Evolutionary conservation across 768 basidiomycete genomes (phyloP), one percentile per base, ranked within the genome.

Genomic region (Phanerochaete carnosa): DNA sequence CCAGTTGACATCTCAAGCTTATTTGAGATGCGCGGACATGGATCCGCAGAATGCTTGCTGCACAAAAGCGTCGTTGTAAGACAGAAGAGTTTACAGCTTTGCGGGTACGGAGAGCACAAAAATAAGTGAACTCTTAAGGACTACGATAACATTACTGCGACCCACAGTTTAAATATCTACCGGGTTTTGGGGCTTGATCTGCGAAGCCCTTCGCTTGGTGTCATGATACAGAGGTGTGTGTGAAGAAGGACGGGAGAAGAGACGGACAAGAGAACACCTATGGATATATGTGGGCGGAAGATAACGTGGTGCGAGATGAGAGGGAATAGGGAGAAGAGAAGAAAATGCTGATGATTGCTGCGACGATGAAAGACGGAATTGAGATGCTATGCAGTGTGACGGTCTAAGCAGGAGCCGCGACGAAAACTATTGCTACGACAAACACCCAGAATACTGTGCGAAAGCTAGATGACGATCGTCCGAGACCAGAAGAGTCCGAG

Each of bases 121-220:
- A 43, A 55, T 55, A 55, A 55, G 16, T 55, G 54, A 55, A 37
- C 39, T 22, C 33, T 37, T 37, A 55, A 55, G 23, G 26, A 54
- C 45, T 29, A 57, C 56, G 37, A 22, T 26, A 57, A 22, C 30
- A 57, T 45, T 29, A 47, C 23, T 16, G 56, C 25, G 15, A 28
- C 43, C 43, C 46, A 33, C 35, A 15, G 35, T 60, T 64, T 70
- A 70, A 68, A 68, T 70, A 70, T 68, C 67, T 68, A 68, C 64
- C 63, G 58, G 28, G 16, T 78, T 77, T 64, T 67, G 79, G 78
- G 78, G 73, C 79, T 78, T 77, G 68, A 68, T 64, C 37, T 58
- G 79, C 79, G 79, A 80, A 80, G 79, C 80, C 79, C 79, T 80
- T 80, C 80, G 79, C 78, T 69, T 63, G 23, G 32, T 37, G 54